Evolutionary conservation across 2,329 filamentous ascomycete species (phyloP), one percentile per base, ranked within the genome.

Genomic region (Aspergillus puulaauensis): DNA sequence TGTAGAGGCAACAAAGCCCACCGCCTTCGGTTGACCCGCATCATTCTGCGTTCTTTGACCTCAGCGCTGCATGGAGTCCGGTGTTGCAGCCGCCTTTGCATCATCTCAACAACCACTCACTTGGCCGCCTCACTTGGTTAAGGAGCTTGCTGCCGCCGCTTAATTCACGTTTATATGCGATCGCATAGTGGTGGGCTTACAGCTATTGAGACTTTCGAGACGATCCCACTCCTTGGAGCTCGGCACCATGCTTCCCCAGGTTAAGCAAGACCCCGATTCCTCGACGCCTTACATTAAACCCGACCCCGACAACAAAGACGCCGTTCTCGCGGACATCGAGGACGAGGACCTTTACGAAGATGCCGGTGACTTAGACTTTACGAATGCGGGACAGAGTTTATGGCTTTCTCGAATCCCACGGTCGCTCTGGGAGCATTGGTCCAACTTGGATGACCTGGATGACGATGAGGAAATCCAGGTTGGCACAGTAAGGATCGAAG

Each of bases 401-500:
- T 96, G 91, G 79, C 81, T 96, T 50, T 88, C 90, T 52, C 88
- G 90, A 63, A 81, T 96, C 44, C 91, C 92, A 19, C 86, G 86
- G 62, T 89, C 90, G 70, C 81, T 96, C 57, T 95, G 91, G 86
- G 85, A 93, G 65, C 83, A 87, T 45, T 96, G 92, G 90, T 78
- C 79, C 27, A 82, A 87, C 64, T 76, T 96, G 14, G 88, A 90
- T 24, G 82, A 87, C 64, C 76, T 96, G 14, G 88, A 90, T 66
- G 90, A 93, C 61, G 88, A 96, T 64, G 88, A 89, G 56, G 89
- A 93, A 75, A 89, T 96, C 62, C 84, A 89, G 71, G 85, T 96
- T 62, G 91, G 91, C 45, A 93, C 86, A 31, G 80, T 96, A 68
- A 78, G 82, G 64, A 79, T 85, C 9, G 79, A 82, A 44, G 83